A percentile compares a stretch with the other conserved stretches of the same genome.
Evolutionary conservation across 768 basidiomycete species (phyloP).

Genomic region (Scleroderma citrinum): DNA sequence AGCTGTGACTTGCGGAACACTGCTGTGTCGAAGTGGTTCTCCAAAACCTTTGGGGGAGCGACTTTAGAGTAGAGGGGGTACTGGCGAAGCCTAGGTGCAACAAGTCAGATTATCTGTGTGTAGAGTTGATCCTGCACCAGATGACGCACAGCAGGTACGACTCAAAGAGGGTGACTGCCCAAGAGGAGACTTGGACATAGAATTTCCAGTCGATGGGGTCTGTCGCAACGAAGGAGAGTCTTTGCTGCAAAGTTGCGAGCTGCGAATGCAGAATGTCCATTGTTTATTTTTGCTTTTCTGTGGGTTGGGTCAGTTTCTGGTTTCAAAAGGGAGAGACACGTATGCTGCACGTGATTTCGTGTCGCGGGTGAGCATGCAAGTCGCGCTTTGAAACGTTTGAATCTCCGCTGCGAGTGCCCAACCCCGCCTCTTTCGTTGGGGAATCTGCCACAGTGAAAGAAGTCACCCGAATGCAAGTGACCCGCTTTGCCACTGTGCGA

Average conservation of each 20-base stretch:
- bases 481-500: no score
- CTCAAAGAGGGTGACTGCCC: constrained; percentile 79
- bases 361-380: no score
- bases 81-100: constrained; percentile 56
- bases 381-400: no score
- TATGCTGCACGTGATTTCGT: no score
- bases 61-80: constrained; percentile 78
- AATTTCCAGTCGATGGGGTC: constrained; percentile 77
- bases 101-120: constrained; percentile 1
- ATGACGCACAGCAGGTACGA: constrained; percentile 73
- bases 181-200: constrained; percentile 74
- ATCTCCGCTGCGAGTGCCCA: no score
- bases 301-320: no score
- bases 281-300: no score
- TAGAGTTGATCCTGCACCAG: not conserved
- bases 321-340: no score
- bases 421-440: no score
- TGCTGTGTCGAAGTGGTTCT: constrained; percentile 57
- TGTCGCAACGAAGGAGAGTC: constrained; percentile 64
- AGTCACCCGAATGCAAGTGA: no score
- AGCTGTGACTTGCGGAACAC: constrained; percentile 86
- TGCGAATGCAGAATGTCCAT: constrained; percentile 63
- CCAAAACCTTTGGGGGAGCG: constrained; percentile 65
- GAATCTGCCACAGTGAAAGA: no score
- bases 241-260: constrained; percentile 50